Evolutionary conservation across 768 basidiomycete species (phyloP), one percentile per base, ranked within the genome.

Genomic region (Phaeotremella skinneri): DNA sequence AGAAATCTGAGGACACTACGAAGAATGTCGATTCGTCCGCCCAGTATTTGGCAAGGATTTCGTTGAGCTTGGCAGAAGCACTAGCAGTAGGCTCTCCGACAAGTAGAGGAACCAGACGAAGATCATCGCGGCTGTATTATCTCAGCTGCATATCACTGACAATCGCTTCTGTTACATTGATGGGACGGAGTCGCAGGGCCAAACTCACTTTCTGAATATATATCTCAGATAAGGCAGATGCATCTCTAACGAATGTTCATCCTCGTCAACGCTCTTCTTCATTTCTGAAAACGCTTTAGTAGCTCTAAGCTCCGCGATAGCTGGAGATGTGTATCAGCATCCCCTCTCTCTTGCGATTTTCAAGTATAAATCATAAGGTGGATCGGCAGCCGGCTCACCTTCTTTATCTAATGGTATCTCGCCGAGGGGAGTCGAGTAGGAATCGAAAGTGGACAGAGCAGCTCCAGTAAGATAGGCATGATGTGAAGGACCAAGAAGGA

Each of bases 201-300:
- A 20, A 7, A 50, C 71, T 54, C 42, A 75, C 73, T 53, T 65
- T 11, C 59, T 42, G 52, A 77, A 76, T 7, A 76, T 58, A 52
- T 71, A 66, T 26, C 73, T 62, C 30, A 77, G 68, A 49, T 66
- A 79, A n/a, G 94, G 92, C 17, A 98, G 82, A 69, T 98, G 93
- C 90, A 99, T 93, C 79, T 99, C 96, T 55, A 99, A 85, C 72
- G 90, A 93, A 75, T 99, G 96, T 70, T 99, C 96, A 27, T 87
- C 90, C 77, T 92, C 91, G 72, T 99, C 96, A 1, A 85, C 85
- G 1, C 79, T 68, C 2, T 81, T 64, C 17, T 78, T 79, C 84
- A 99, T 86, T 9, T 81, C 78, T 34, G 82, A 81, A 66, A 98
- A 98, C 54, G 84, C 78, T 1, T 85, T 84, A 0, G 88, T 88